phyloP scores from a whole-genome alignment of 2,329 filamentous ascomycete species.

The Aphanoascus verrucosus region DNA sequence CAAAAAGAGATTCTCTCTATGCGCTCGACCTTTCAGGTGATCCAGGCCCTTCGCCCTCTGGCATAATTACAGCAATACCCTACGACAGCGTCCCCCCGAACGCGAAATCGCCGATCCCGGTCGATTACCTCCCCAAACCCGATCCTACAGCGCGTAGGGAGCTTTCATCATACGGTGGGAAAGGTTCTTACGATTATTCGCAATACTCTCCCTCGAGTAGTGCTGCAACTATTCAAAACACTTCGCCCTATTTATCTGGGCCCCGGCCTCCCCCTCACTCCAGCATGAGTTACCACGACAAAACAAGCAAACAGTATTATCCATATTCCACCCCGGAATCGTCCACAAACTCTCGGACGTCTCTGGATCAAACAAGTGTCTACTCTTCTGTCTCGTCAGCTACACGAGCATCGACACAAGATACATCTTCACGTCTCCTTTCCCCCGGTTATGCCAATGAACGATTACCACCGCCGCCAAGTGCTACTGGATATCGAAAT shows the following conservation, averaged over 20 bases:
- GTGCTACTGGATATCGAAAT: conserved; percentile 30
- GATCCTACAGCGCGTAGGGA: conserved; percentile 55
- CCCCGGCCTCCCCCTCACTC: conserved; percentile 50
- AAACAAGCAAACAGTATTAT: conserved; percentile 58
- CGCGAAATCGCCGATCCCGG: conserved; percentile 56
- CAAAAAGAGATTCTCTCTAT: conserved; percentile 57
- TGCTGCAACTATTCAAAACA: conserved; percentile 39
- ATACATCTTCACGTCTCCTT: conserved; percentile 39
- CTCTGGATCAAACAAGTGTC: conserved; percentile 55
- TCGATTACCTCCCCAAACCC: conserved; percentile 60
- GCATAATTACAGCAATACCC: conserved; percentile 77
- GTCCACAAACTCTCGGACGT: conserved; percentile 45
- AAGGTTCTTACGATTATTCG: conserved; percentile 66
- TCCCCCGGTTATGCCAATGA: conserved; percentile 30
- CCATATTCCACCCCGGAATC: conserved; percentile 48
- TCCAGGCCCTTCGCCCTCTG: conserved; percentile 60
- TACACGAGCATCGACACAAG: conserved; percentile 45
- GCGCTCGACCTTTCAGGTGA: conserved; percentile 61
- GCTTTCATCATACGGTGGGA: conserved; percentile 73
- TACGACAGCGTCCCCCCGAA: conserved; percentile 62
- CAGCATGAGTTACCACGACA: conserved; percentile 49
- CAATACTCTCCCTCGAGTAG: conserved; percentile 71
- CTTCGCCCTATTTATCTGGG: conserved; percentile 49
- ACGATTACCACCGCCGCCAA: conserved; percentile 23
- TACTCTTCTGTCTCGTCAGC: conserved; percentile 51